Evolutionary conservation across 2,329 filamentous ascomycete genomes (phyloP).

Genomic region (Ascocoryne sarcoides): DNA sequence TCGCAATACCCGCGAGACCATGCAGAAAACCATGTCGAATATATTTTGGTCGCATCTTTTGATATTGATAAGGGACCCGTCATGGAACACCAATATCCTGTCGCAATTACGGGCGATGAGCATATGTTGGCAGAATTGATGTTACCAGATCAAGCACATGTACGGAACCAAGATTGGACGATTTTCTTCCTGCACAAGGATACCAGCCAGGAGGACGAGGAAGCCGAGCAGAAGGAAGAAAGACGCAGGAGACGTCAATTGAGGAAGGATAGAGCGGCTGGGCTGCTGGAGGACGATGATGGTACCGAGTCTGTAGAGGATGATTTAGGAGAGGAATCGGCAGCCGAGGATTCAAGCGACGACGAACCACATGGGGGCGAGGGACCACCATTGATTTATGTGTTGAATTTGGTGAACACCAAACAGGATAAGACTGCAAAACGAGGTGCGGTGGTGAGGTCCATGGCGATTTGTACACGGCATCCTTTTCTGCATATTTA

Average conservation of each 20-base stretch:
- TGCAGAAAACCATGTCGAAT: constrained; percentile 91
- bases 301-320: constrained; percentile 37
- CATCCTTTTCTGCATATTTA: constrained; percentile 98
- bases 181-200: constrained; percentile 99
- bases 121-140: constrained; percentile 98
- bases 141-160: constrained; percentile 93
- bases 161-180: constrained; percentile 95
- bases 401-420: constrained; percentile 94
- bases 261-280: constrained; percentile 42
- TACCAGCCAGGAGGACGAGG: constrained; percentile 73
- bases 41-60: constrained; percentile 94
- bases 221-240: constrained; percentile 55
- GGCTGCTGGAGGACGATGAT: constrained; percentile 37
- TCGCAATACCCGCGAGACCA: constrained; percentile 70
- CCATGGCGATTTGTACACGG: constrained; percentile 97
- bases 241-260: constrained; percentile 42
- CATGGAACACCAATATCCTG: constrained; percentile 97
- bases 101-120: constrained; percentile 91
- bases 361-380: constrained; percentile 63
- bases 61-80: constrained; percentile 92
- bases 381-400: constrained; percentile 89
- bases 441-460: constrained; percentile 89
- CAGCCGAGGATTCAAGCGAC: constrained; percentile 44
- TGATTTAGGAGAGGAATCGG: constrained; percentile 38
- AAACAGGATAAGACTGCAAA: constrained; percentile 92